Conservation (phyloP, 768 basidiomycete genomes). For the Auriscalpium vulgare region DNA sequence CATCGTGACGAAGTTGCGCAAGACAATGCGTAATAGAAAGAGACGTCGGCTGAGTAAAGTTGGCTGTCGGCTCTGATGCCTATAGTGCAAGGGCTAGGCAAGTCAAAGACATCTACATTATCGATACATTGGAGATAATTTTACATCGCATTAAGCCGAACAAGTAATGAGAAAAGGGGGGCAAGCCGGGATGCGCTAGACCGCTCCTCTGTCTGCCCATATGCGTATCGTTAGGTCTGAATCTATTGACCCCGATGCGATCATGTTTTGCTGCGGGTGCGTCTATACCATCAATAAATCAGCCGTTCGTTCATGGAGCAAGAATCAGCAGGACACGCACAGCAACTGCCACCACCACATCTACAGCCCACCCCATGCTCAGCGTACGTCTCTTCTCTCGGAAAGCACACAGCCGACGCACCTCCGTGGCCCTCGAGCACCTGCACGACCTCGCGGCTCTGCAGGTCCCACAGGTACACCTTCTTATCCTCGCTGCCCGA, state of each 20-base stretch:
- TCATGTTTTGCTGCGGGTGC: slow-evolving; percentile 79
- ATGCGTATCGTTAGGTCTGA: slow-evolving; percentile 75
- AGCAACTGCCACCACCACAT: slow-evolving; percentile 77
- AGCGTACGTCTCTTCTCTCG: background rate
- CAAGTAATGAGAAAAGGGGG: too few species aligned
- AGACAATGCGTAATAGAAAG: too few species aligned
- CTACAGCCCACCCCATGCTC: slow-evolving; percentile 21
- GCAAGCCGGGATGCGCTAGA: too few species aligned
- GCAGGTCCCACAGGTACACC: slow-evolving; percentile 86
- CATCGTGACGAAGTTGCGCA: too few species aligned
- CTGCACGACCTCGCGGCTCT: slow-evolving; percentile 80
- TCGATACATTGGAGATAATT: too few species aligned
- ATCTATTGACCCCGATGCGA: slow-evolving; percentile 83
- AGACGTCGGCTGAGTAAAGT: too few species aligned
- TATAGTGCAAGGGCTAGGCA: too few species aligned
- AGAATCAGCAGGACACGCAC: slow-evolving; percentile 29
- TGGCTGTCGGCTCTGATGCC: too few species aligned
- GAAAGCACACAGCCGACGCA: slow-evolving; percentile 17
- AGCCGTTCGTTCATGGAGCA: too few species aligned
- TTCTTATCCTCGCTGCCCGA: slow-evolving; percentile 89
- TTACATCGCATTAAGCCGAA: too few species aligned
- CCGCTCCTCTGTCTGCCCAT: slow-evolving; percentile 53
- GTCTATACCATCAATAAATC: slow-evolving; percentile 37
- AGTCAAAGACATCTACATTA: too few species aligned
- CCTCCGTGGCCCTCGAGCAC: slow-evolving; percentile 69